Percentiles rank a stretch among this genome's conserved stretches.
These are phyloP conservation scores for Acanthamoeba castellanii DNA, from an alignment of 208 protist species.

Conservation along the genomic window DNA sequence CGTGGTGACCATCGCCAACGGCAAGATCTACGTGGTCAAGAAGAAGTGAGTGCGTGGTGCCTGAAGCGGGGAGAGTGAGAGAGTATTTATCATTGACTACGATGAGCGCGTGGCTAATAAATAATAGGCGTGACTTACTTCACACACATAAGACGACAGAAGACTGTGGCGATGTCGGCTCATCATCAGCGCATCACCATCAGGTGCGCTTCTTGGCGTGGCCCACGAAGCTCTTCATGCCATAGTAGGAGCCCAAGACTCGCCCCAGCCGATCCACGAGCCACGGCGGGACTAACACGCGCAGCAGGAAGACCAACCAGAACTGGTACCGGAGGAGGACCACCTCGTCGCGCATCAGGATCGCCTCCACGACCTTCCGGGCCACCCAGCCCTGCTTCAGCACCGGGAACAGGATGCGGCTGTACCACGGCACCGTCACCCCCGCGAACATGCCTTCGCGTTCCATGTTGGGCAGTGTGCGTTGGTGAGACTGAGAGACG, in stretches of 20 bases:
- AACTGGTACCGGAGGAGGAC: constrained; percentile 13
- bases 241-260: background rate
- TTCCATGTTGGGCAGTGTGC: background rate
- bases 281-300: background rate
- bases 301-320: constrained; percentile 64
- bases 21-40: constrained; percentile 43
- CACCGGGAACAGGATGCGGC: constrained; percentile 38
- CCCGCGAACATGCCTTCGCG: constrained; percentile 47
- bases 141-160: too few species aligned
- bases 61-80: too few species aligned
- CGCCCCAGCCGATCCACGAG: background rate
- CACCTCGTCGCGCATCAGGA: constrained; percentile 48
- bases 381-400: constrained; percentile 10
- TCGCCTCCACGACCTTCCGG: constrained; percentile 19
- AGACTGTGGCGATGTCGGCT: too few species aligned
- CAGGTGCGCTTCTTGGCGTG: background rate
- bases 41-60: background rate
- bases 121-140: too few species aligned
- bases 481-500: background rate
- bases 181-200: background rate
- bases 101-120: too few species aligned
- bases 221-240: constrained; percentile 57
- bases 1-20: constrained; percentile 48
- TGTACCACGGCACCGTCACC: constrained; percentile 43
- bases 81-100: too few species aligned